Evolutionary conservation across 768 basidiomycete species (phyloP), one percentile per base, ranked within the genome.

Genomic region (Xerocomus potaroensis): DNA sequence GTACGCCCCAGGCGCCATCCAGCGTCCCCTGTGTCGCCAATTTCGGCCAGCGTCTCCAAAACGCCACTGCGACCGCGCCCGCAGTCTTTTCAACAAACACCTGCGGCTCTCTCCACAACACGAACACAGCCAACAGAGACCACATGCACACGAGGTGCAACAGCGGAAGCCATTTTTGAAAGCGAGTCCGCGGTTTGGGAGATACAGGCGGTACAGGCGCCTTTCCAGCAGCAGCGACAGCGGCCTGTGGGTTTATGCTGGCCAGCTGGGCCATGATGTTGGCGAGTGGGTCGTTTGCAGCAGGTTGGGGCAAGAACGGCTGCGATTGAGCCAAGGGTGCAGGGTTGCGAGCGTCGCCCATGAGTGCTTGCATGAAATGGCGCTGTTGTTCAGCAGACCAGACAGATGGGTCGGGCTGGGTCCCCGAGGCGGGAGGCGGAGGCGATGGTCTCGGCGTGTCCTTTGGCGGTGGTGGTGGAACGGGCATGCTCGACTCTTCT

Each of bases 311-410:
- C 24, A 45, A 36, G 3, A 42, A 12, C 2, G 42, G 16, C 37
- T 50, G 59, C 8, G 57, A 37, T 23, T 41, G 61, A 8, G 40
- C 18, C 12, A 53, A 41, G n/a, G 67, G n/a, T 1, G 62, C 47
- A 8, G 71, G 55, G 50, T 71, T 63, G 41, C 69, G 55, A 0
- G 64, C 62, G 1, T 55, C 53, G 16, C 59, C 61, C 69, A 87
- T 74, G 24, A 90, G 70, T 2, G 85, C 83, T 48, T 78, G 77
- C 66, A 88, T 69, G 51, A 88, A 75, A 53, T 83, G 80, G 45
- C 71, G 71, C 56, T 87, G 84, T 49, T 87, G 82, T 48, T 87
- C 81, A 35, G 77, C 69, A 8, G 79, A 76, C 85, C 83, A 87
- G 11, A 74, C 74, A 4, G 80, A 75, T 0, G 80, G 76, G 57